A percentile compares a stretch with the other conserved stretches of the same genome.
These are phyloP conservation scores for Pyricularia pennisetigena DNA, from an alignment of 2,329 filamentous ascomycete genomes.

Conservation along the genomic window DNA sequence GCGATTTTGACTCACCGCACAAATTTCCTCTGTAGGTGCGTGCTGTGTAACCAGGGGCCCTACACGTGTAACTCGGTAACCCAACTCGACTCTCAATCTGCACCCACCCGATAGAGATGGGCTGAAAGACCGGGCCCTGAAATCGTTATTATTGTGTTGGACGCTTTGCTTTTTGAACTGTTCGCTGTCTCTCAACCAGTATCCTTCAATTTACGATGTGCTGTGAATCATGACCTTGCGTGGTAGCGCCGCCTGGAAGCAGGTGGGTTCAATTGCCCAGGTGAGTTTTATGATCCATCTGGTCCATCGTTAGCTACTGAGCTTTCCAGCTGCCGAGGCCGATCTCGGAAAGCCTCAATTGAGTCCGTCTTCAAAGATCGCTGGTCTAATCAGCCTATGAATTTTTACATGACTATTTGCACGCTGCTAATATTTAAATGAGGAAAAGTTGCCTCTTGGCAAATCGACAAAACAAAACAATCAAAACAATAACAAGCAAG, in stretches of 20 bases:
- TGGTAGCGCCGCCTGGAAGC: conserved; percentile 26
- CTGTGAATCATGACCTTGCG: conserved; percentile 1
- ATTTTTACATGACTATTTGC: background rate
- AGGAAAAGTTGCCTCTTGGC: background rate
- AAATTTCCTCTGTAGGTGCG: background rate
- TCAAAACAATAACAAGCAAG: background rate
- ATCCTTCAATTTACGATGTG: background rate
- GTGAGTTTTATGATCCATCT: conserved; percentile 13
- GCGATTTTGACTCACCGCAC: background rate
- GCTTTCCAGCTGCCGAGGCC: background rate
- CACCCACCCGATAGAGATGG: background rate
- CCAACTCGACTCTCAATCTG: background rate
- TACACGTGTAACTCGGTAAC: background rate
- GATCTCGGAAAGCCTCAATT: background rate
- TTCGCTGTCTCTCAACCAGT: background rate
- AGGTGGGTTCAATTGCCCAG: conserved; percentile 23
- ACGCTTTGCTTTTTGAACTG: background rate
- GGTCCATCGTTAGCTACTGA: background rate
- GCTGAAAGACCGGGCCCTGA: background rate
- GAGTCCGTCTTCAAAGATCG: background rate
- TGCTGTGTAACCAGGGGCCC: background rate
- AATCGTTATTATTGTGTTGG: background rate
- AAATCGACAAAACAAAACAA: background rate
- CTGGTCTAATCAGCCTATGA: background rate
- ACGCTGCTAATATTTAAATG: background rate